Evolutionary conservation across 768 basidiomycete species (phyloP).

Genomic region (Suillus bovinus): DNA sequence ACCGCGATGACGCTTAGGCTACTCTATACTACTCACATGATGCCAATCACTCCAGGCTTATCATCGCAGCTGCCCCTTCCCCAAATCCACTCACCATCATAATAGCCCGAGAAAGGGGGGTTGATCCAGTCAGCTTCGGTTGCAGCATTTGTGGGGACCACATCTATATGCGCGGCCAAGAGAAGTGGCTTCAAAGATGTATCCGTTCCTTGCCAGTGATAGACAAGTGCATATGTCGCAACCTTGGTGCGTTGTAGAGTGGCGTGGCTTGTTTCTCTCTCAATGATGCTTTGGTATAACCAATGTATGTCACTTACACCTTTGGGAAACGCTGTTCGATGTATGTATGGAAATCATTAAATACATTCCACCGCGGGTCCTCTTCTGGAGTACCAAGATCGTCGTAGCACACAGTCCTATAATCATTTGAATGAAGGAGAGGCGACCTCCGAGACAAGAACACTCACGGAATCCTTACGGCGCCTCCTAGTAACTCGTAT

Average conservation of each 20-base stretch:
- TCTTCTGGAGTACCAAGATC: conserved; percentile 46
- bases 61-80: conserved; percentile 49
- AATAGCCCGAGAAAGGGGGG: conserved; percentile 52
- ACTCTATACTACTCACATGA: conserved; percentile 28
- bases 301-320: conserved; percentile 39
- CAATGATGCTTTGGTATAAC: conserved; percentile 1
- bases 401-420: conserved; percentile 56
- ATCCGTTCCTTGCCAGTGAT: conserved; percentile 57
- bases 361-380: conserved; percentile 44
- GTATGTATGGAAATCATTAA: conserved; percentile 26
- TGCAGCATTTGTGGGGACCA: conserved; percentile 49
- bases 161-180: conserved; percentile 49
- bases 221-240: conserved; percentile 63
- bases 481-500: conserved; percentile 36
- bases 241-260: conserved; percentile 52
- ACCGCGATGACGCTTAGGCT: not conserved
- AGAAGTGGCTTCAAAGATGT: conserved; percentile 53
- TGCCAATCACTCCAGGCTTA: conserved; percentile 39
- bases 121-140: conserved; percentile 47
- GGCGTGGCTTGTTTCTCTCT: conserved; percentile 38
- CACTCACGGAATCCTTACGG: conserved; percentile 34
- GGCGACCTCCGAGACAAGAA: not conserved
- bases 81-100: conserved; percentile 47
- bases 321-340: conserved; percentile 54
- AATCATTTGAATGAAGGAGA: not conserved